A percentile compares a stretch with the other conserved stretches of the same genome.
Conservation (phyloP, 768 basidiomycete species). For the Macrolepiota albuminosa region DNA sequence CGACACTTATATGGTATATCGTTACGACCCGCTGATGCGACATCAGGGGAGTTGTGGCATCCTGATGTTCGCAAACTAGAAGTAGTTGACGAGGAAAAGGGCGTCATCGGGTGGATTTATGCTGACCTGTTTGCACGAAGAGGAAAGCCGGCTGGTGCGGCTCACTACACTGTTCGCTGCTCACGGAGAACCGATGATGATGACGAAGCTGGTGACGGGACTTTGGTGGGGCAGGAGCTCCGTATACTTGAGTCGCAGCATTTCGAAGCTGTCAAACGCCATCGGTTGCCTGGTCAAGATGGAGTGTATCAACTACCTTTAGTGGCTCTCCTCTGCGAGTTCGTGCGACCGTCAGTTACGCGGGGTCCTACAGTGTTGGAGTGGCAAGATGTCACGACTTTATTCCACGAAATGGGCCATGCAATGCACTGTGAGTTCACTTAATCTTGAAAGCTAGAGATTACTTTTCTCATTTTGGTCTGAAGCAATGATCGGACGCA, state of each 20-base stretch:
- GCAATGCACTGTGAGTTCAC: slow-evolving; percentile 91
- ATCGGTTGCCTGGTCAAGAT: slow-evolving; percentile 53
- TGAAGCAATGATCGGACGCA: slow-evolving; percentile 94
- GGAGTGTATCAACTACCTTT: slow-evolving; percentile 86
- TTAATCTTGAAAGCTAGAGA: neutral
- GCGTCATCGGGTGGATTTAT: slow-evolving; percentile 91
- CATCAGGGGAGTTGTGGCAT: slow-evolving; percentile 87
- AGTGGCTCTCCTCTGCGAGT: slow-evolving; percentile 89
- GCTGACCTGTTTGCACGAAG: slow-evolving; percentile 83
- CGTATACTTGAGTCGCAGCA: slow-evolving; percentile 45
- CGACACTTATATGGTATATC: slow-evolving; percentile 82
- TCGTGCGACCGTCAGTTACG: slow-evolving; percentile 56
- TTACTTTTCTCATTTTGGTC: neutral
- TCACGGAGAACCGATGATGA: slow-evolving; percentile 91
- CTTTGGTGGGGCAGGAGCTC: slow-evolving; percentile 32
- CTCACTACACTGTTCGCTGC: slow-evolving; percentile 97
- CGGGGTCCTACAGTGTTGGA: slow-evolving; percentile 69
- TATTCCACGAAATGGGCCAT: slow-evolving; percentile 99
- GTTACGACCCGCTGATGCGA: slow-evolving; percentile 62
- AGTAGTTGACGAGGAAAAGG: slow-evolving; percentile 85
- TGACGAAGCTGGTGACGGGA: slow-evolving; percentile 65
- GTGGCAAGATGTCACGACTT: slow-evolving; percentile 91
- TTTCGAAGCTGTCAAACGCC: slow-evolving; percentile 61
- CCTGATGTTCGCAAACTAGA: slow-evolving; percentile 84
- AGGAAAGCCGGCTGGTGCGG: slow-evolving; percentile 88